Evolutionary conservation across 768 basidiomycete species (phyloP), one percentile per base, ranked within the genome.

Genomic region (Sutorius australiensis): DNA sequence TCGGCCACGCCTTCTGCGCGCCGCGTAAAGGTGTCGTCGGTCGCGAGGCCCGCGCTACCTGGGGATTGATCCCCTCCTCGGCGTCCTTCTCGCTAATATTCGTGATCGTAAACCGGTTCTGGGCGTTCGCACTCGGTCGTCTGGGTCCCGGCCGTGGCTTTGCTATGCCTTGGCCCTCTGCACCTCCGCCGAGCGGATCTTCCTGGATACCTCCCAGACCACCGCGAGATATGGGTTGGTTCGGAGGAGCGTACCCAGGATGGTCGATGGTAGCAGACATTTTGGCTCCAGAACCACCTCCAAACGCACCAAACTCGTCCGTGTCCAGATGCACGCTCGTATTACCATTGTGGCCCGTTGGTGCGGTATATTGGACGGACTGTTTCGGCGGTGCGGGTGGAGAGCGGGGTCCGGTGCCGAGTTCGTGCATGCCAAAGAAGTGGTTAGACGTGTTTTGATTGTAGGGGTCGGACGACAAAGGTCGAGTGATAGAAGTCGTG

Each of bases 41-140:
- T 6, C 19, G 55, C 24, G 56, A 47, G 24, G 44, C 55, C 32
- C 33, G 50, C 27, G 48, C 28, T 3, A 31, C 42, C 16, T 62
- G 60, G 21, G 67, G 65, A 67, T 42, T 54, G 2, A 59, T 51
- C 16, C 59, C 67, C 11, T 66, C 70, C 30, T 55, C 77, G 67
- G 49, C 80, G 72, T 72, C 69, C 37, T 66, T 62, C 31, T 77
- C 73, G 17, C 67, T 71, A 32, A 66, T 59, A 52, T 80, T 80
- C 33, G 72, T 71, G 32, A 78, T 67, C 41, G 77, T 77, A 12
- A 78, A 60, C 4, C 77, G 66, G 46, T 69, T 71, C 37, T 65
- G 65, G 13, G 65, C 51, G 14, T 39, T 56, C n/a, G 66, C 65
- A 17, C 69, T 73, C 38, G 65, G 63, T 28, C 70, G 68, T 53